These are phyloP conservation scores for Diversispora epigaea DNA, from an alignment of 192 early-diverging fungal genomes.

Conservation along the genomic window DNA sequence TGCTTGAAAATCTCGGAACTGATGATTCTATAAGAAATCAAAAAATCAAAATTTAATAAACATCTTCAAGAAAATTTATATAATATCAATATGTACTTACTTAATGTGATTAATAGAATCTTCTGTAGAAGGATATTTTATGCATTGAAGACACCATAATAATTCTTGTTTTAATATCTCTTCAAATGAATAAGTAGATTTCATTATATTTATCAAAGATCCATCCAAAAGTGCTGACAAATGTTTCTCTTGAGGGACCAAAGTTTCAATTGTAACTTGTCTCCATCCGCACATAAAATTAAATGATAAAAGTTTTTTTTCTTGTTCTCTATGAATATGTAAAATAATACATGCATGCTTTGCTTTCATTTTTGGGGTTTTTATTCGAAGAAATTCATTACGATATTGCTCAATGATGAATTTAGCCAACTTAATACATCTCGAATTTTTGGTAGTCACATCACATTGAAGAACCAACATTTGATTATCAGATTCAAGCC, in stretches of 20 bases:
- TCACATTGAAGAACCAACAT: slow-evolving; percentile 22
- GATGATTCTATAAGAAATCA: background rate
- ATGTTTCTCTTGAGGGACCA: slow-evolving; percentile 10
- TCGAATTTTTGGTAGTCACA: background rate
- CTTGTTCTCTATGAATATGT: slow-evolving; percentile 18
- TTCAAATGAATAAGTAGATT: slow-evolving; percentile 25
- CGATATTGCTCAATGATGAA: slow-evolving; percentile 27
- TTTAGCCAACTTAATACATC: slow-evolving; percentile 28
- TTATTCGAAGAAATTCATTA: background rate
- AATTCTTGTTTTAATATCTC: slow-evolving; percentile 18
- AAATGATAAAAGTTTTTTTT: background rate
- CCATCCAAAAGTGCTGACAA: slow-evolving; percentile 8
- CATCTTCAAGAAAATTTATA: background rate
- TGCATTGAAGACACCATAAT: slow-evolving; percentile 31
- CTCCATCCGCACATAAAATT: slow-evolving; percentile 30
- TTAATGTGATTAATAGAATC: slow-evolving; percentile 12
- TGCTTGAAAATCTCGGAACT: slow-evolving; percentile 3
- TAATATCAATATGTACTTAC: background rate
- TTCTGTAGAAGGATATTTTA: slow-evolving; percentile 14
- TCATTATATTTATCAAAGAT: background rate
- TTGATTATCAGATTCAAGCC: background rate
- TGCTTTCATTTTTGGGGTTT: background rate
- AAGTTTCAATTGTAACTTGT: slow-evolving; percentile 22
- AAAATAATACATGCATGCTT: slow-evolving; percentile 31
- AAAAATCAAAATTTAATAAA: background rate